phyloP scores from a whole-genome alignment of 106 monocot genomes.

The Allium cepa region DNA sequence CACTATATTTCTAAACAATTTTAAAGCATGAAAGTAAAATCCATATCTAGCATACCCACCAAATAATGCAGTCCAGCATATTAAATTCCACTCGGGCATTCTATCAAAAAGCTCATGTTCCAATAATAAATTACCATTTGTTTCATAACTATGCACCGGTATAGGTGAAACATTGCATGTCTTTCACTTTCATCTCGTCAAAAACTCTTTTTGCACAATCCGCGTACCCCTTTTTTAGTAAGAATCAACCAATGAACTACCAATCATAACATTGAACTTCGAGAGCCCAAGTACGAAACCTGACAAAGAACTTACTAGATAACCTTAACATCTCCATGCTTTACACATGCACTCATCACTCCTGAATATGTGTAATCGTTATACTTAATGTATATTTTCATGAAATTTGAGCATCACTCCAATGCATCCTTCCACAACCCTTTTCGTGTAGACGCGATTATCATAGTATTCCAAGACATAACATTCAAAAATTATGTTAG shows the following conservation, averaged over 20 bases:
- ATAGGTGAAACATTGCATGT: slow-evolving; percentile 61
- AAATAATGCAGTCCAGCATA: slow-evolving; percentile 69
- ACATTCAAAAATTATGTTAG: too few species aligned
- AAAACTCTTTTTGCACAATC: slow-evolving; percentile 48
- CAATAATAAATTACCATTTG: slow-evolving; percentile 28
- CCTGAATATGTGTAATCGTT: slow-evolving; percentile 37
- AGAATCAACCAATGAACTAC: slow-evolving; percentile 43
- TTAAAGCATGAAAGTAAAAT: slow-evolving; percentile 34
- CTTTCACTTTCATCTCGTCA: slow-evolving; percentile 42
- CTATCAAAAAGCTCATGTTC: slow-evolving; percentile 49
- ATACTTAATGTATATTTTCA: neutral
- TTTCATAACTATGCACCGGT: slow-evolving; percentile 32
- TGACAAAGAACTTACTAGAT: slow-evolving; percentile 51
- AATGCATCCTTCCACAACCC: slow-evolving; percentile 10
- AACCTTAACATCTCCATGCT: slow-evolving; percentile 25
- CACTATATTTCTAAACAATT: slow-evolving; percentile 46
- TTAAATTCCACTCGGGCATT: slow-evolving; percentile 60
- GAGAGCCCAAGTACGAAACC: slow-evolving; percentile 33
- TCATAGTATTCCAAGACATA: slow-evolving; percentile 71
- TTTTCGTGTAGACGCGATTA: slow-evolving; percentile 38
- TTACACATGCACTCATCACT: slow-evolving; percentile 39
- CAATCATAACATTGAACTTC: slow-evolving; percentile 28
- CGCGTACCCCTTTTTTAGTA: slow-evolving; percentile 48
- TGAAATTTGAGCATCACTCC: neutral
- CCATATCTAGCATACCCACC: slow-evolving; percentile 48